Conservation (phyloP, 2,329 filamentous ascomycete species). For the Botrytis medusae region DNA sequence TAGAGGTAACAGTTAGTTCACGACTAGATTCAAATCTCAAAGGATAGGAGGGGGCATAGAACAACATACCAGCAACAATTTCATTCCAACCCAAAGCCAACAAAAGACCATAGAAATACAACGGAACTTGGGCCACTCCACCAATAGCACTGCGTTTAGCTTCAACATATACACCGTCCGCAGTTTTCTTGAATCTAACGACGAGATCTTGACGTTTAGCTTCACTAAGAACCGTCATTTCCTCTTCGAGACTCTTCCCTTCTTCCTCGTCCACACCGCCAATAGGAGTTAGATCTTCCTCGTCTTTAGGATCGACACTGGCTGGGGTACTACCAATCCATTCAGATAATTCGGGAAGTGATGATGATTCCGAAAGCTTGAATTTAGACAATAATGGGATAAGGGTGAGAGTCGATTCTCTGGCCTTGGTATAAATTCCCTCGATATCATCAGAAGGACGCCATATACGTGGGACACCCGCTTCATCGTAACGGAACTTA, state of each 20-base stretch:
- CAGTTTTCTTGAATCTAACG: slow-evolving; percentile 96
- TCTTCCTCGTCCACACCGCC: slow-evolving; percentile 94
- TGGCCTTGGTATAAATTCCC: slow-evolving; percentile 85
- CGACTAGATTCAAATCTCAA: not conserved
- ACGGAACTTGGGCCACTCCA: slow-evolving; percentile 86
- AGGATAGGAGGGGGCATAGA: not conserved
- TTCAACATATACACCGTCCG: slow-evolving; percentile 96
- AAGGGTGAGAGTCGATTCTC: slow-evolving; percentile 86
- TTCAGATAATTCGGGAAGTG: slow-evolving; percentile 75
- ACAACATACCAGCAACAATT: slow-evolving; percentile 81
- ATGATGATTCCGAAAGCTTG: slow-evolving; percentile 70
- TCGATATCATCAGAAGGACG: slow-evolving; percentile 96
- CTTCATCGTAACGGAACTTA: slow-evolving; percentile 97
- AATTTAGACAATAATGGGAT: slow-evolving; percentile 89
- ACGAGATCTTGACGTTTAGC: slow-evolving; percentile 87
- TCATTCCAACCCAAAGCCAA: slow-evolving; percentile 98
- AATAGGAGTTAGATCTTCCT: slow-evolving; percentile 85
- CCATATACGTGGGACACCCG: slow-evolving; percentile 94
- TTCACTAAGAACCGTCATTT: slow-evolving; percentile 93
- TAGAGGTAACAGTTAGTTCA: not conserved
- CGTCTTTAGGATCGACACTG: slow-evolving; percentile 75
- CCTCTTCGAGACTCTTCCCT: slow-evolving; percentile 90
- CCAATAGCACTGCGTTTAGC: slow-evolving; percentile 96
- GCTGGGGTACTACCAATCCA: slow-evolving; percentile 80
- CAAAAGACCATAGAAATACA: slow-evolving; percentile 91